Evolutionary conservation across 306 rosid species (phyloP), one percentile per base, ranked within the genome.

Genomic region (Clitoria ternatea): DNA sequence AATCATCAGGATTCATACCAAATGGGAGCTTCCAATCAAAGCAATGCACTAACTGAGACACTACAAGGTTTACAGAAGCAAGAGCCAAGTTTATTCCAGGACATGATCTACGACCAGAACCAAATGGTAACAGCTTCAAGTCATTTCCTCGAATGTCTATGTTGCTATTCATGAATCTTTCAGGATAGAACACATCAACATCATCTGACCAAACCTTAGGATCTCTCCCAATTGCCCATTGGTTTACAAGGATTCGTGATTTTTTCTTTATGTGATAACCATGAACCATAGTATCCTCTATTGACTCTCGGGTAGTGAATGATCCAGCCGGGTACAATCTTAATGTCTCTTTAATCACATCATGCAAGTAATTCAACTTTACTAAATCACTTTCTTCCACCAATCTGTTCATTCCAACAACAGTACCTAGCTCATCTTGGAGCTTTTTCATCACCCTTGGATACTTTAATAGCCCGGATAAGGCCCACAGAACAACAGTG

Each of bases 161-260:
- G 1, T 74, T 42, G 22, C 10, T 66, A 1, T 48, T 1, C 0
- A 35, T 5, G 1, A 85, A 77, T 39, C 87, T 77, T 45, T 85
- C 83, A 0, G 81, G 87, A 42, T 69, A 77, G 29, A 82, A 82
- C 2, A 42, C 45, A 1, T 82, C 70, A 4, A 49, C 71, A 44
- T 85, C 74, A 1, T 70, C 19, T 0, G 86, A 79, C 90, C 87
- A 83, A 0, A 53, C 17, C 12, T 64, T 13, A 6, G 73, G 48
- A 62, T 85, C 82, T 53, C 79, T 52, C 45, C 87, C 85, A 1
- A 85, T 73, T 3, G 83, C 65, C 87, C 87, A 80, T 7, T 26
- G 0, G 11, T 80, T 85, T 0, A 79, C 1, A 6, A 85, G 12
- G 32, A 85, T 19, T 53, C 73, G 30, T 20, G 86, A 40, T 1